A percentile compares a stretch with the other conserved stretches of the same genome.
Evolutionary conservation across 1,284 basidiomycete species (phyloP).

Genomic region (Volvariella surrecta): DNA sequence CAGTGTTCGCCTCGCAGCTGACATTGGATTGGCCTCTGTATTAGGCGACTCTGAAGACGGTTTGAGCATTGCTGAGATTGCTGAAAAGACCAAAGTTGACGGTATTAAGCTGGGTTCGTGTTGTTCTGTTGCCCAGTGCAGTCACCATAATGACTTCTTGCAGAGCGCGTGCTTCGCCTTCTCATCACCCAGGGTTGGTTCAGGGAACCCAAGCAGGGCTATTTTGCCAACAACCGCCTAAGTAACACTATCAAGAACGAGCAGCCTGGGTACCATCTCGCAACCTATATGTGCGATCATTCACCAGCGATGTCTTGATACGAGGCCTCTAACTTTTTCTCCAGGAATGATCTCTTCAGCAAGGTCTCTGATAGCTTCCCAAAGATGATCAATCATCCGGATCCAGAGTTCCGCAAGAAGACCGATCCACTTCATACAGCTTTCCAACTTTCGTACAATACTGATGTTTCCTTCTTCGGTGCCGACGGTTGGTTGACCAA

Average conservation of each 20-base stretch:
- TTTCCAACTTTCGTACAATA: conserved; percentile 25
- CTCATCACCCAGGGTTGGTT: conserved; percentile 29
- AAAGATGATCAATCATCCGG: conserved; percentile 25
- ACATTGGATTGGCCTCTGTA: conserved; percentile 21
- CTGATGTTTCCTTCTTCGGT: conserved; percentile 25
- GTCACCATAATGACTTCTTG: conserved; percentile 1
- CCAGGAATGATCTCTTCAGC: conserved; percentile 26
- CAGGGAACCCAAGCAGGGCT: conserved; percentile 23
- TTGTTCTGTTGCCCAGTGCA: neutral
- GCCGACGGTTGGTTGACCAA: conserved; percentile 26
- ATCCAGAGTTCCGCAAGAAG: conserved; percentile 22
- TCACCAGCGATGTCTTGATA: neutral
- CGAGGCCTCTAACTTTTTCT: neutral
- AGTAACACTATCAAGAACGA: conserved; percentile 24
- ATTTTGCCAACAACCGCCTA: conserved; percentile 26
- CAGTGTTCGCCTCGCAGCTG: conserved; percentile 22
- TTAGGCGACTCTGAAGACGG: conserved; percentile 24
- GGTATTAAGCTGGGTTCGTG: conserved; percentile 20
- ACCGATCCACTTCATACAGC: conserved; percentile 24
- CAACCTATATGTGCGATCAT: conserved; percentile 22
- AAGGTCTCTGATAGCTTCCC: conserved; percentile 22
- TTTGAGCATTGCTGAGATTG: conserved; percentile 21
- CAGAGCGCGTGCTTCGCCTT: conserved; percentile 25
- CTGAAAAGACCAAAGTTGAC: conserved; percentile 21
- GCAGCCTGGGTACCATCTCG: conserved; percentile 21